Base-by-base conservation (phyloP, 176 grass and related monocot genomes). In the Bolboschoenus planiculmis region DNA sequence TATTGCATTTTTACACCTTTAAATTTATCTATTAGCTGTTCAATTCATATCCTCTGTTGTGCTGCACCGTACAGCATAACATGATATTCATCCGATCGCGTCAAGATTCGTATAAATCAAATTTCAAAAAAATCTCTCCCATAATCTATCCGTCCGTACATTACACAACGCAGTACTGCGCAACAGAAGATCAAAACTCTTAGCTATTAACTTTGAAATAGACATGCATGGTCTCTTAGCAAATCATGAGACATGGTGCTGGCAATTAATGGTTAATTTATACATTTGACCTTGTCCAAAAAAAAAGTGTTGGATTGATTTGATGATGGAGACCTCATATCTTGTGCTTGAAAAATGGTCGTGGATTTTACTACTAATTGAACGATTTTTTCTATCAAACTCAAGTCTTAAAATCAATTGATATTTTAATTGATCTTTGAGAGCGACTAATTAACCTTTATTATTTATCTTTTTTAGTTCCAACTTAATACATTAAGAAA, bases 281-380 rank as follows among this genome's bases (percentile, higher is more conserved):
- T 30, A 15, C 46, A 51, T 31, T 31, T 30, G 13, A 51, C 44
- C 44, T 51, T 76, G 26, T 51, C 13, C n/a, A n/a, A n/a, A 76
- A 76, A 3, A 53, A 76, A 77, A n/a, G 46, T 77, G 72, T 77
- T 53, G 13, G 46, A 4, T 77, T 50, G 27, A 51, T 51, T 47
- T 77, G 72, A 77, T 77, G 72, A 77, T 34, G 46, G 72, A 53
- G 72, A 53, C 46, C 72, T 53, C 72, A 77, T 77, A 77, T 77
- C 46, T 53, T 16, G 44, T 16, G 26, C 6, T 77, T 77, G 72
- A 77, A 74, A 74, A 53, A 77, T 76, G 44, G 27, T 76, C 44
- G 14, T 26, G 33, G 23, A 76, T 31, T 50, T 31, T 31, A 76
- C 14, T 76, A 53, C 0, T 51, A 14, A 50, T 31, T 51, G 23